A percentile compares a stretch with the other conserved stretches of the same genome.
These are phyloP conservation scores for Boletus speciosus DNA, from an alignment of 768 basidiomycete species.

Conservation along the genomic window DNA sequence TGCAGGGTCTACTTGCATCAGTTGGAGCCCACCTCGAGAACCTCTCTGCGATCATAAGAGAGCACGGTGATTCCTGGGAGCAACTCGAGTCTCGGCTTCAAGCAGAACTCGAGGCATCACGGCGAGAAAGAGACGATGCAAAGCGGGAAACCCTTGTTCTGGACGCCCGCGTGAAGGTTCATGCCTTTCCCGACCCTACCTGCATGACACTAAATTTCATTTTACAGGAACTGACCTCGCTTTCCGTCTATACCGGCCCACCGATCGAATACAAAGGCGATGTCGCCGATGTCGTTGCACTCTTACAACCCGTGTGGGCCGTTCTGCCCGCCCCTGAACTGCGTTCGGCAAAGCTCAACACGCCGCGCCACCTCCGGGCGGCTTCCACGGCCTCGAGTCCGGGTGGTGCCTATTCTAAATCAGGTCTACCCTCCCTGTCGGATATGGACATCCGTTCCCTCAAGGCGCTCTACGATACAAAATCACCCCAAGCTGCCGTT, in stretches of 20 bases:
- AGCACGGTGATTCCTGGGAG: slow-evolving; percentile 39
- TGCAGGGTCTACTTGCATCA: slow-evolving; percentile 47
- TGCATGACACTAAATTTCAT: slow-evolving; percentile 1
- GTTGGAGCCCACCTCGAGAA: slow-evolving; percentile 50
- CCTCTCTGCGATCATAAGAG: slow-evolving; percentile 44
- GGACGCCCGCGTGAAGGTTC: slow-evolving; percentile 40
- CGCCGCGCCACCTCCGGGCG: slow-evolving; percentile 47
- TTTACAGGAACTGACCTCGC: slow-evolving; percentile 21
- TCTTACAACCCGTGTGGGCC: slow-evolving; percentile 74
- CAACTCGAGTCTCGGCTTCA: slow-evolving; percentile 54
- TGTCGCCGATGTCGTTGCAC: slow-evolving; percentile 51
- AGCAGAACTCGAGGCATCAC: slow-evolving; percentile 51
- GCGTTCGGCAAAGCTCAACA: slow-evolving; percentile 61
- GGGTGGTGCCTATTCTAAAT: slow-evolving; percentile 28
- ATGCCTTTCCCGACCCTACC: neutral
- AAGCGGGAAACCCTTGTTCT: slow-evolving; percentile 39
- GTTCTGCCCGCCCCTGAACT: slow-evolving; percentile 82
- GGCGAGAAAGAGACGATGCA: slow-evolving; percentile 50
- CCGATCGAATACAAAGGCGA: slow-evolving; percentile 39
- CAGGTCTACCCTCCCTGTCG: slow-evolving; percentile 54
- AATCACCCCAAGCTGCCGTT: slow-evolving; percentile 30
- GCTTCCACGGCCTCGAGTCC: slow-evolving; percentile 39
- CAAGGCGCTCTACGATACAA: slow-evolving; percentile 68
- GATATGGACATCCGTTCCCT: slow-evolving; percentile 86
- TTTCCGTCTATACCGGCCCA: slow-evolving; percentile 25